phyloP scores from a whole-genome alignment of 2,329 filamentous ascomycete genomes.

The Penicillium griseofulvum region DNA sequence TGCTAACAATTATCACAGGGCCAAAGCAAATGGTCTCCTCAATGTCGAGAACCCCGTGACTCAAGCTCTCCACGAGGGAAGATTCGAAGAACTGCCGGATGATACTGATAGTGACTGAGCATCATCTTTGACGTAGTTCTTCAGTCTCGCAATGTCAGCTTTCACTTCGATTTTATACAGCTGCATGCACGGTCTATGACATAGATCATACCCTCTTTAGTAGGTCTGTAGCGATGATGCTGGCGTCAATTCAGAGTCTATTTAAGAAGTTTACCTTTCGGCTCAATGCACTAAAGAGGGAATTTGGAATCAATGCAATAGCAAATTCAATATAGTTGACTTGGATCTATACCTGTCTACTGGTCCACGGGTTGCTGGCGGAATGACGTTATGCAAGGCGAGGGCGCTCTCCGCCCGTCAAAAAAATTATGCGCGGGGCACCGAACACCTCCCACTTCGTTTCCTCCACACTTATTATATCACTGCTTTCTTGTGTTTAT shows the following conservation, averaged over 20 bases:
- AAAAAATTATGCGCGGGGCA: slow-evolving; percentile 38
- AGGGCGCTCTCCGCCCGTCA: slow-evolving; percentile 28
- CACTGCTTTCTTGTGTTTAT: neutral
- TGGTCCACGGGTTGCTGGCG: slow-evolving; percentile 2
- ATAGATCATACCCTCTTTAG: neutral
- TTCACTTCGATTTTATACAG: neutral
- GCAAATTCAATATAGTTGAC: neutral
- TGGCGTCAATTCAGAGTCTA: neutral
- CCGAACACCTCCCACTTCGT: slow-evolving; percentile 5
- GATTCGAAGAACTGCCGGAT: slow-evolving; percentile 66
- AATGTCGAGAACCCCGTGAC: slow-evolving; percentile 77
- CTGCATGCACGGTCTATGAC: neutral
- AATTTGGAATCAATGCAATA: neutral
- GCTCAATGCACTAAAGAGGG: neutral
- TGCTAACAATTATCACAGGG: slow-evolving; percentile 38
- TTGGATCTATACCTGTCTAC: neutral
- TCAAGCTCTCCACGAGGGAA: slow-evolving; percentile 65
- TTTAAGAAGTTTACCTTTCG: no score
- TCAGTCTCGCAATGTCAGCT: neutral
- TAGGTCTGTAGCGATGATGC: neutral
- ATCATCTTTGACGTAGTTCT: neutral
- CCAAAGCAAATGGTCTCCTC: slow-evolving; percentile 73
- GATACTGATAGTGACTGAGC: slow-evolving; percentile 44
- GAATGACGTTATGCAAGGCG: slow-evolving; percentile 21
- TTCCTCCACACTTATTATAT: slow-evolving; percentile 1